phyloP scores from a whole-genome alignment of 2,329 filamentous ascomycete species.

The Fusarium falciforme region DNA sequence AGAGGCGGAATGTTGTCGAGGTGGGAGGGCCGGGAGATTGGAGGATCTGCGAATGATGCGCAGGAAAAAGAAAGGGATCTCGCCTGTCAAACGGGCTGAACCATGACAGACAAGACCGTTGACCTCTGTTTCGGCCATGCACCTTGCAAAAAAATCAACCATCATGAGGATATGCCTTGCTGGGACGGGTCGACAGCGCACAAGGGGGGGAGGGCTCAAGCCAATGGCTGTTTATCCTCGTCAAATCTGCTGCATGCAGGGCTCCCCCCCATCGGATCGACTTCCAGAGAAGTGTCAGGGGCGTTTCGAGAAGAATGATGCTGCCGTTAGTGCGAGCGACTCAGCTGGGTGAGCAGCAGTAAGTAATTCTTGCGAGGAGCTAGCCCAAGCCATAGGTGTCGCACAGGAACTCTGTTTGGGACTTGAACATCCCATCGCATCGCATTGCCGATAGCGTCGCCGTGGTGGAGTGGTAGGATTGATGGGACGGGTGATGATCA shows the following conservation, averaged over 20 bases:
- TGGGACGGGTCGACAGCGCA: constrained; percentile 18
- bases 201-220: not conserved
- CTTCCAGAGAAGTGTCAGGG: constrained; percentile 34
- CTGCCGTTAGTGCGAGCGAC: constrained; percentile 15
- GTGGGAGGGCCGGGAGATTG: constrained; percentile 32
- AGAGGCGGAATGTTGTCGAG: constrained; percentile 31
- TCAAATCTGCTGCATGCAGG: constrained; percentile 23
- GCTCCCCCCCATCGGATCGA: constrained; percentile 32
- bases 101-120: constrained; percentile 7
- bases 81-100: constrained; percentile 20
- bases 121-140: constrained; percentile 6
- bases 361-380: constrained; percentile 3
- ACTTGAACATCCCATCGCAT: not conserved
- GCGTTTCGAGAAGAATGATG: constrained; percentile 25
- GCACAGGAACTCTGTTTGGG: constrained; percentile 1
- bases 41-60: constrained; percentile 40
- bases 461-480: constrained; percentile 9
- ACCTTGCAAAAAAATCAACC: constrained; percentile 17
- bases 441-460: constrained; percentile 22
- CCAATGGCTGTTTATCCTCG: constrained; percentile 31
- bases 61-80: constrained; percentile 17
- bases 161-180: constrained; percentile 28
- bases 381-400: not conserved
- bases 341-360: constrained; percentile 4
- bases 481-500: constrained; percentile 17